Percentiles rank a stretch among this genome's conserved stretches.
Conservation (phyloP, 176 grass and related monocot genomes). For the Cocos nucifera region DNA sequence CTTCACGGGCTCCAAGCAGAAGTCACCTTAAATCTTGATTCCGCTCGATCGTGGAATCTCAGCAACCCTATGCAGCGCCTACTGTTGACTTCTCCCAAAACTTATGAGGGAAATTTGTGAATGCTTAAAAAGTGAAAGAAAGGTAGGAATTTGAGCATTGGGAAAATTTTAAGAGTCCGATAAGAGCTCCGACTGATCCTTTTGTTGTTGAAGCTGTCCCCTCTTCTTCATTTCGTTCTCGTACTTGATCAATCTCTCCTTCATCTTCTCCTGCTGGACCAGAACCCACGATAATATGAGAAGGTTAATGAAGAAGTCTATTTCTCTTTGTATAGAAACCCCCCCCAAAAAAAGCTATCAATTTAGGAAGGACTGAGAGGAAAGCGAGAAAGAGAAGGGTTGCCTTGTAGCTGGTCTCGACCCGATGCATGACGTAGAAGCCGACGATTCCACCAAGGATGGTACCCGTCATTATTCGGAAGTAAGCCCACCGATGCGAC, state of each 20-base stretch:
- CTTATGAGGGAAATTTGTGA: too few relatives aligned
- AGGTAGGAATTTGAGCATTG: too few relatives aligned
- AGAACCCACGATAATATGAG: too few relatives aligned
- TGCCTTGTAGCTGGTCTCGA: conserved; percentile 81
- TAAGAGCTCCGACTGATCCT: conserved; percentile 44
- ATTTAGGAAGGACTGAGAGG: neutral
- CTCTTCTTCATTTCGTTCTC: conserved; percentile 55
- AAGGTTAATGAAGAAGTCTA: too few relatives aligned
- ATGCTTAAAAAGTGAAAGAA: too few relatives aligned
- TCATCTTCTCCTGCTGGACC: conserved; percentile 68
- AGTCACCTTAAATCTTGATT: too few relatives aligned
- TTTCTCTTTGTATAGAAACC: too few relatives aligned
- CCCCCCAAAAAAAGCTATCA: too few relatives aligned
- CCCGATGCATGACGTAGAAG: conserved; percentile 84
- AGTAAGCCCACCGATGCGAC: conserved; percentile 50
- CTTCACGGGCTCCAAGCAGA: too few relatives aligned
- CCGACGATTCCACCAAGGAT: conserved; percentile 64
- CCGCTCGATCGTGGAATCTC: too few relatives aligned
- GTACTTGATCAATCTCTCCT: conserved; percentile 61
- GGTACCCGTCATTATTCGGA: conserved; percentile 61
- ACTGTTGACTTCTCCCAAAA: too few relatives aligned
- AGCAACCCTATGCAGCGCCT: too few relatives aligned
- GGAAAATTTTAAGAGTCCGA: conserved; percentile 38
- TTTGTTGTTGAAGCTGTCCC: conserved; percentile 22
- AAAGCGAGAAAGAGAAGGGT: neutral